phyloP scores from a whole-genome alignment of 352 stramenopile species.

The Plasmopara muralis region DNA sequence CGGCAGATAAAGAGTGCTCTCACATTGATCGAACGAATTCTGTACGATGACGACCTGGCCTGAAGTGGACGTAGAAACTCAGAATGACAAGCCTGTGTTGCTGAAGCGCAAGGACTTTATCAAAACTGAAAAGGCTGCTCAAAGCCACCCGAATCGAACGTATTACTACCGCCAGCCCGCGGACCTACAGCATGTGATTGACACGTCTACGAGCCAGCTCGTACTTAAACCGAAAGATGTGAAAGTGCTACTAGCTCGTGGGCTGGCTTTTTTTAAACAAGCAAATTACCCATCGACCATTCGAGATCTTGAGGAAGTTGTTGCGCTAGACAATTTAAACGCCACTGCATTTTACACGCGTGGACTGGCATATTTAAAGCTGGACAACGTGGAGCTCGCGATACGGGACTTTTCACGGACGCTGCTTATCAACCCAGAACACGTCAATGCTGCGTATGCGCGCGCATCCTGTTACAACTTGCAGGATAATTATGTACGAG shows the following conservation, averaged over 20 bases:
- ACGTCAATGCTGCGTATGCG: constrained; percentile 85
- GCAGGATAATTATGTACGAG: constrained; percentile 73
- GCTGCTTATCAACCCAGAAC: constrained; percentile 73
- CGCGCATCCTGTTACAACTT: constrained; percentile 83
- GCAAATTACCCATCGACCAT: constrained; percentile 43
- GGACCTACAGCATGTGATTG: constrained; percentile 71
- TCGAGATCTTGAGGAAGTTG: constrained; percentile 44
- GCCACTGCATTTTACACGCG: constrained; percentile 61
- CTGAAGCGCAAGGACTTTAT: constrained; percentile 82
- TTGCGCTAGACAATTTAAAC: constrained; percentile 41
- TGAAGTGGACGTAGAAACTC: constrained; percentile 25
- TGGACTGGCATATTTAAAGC: constrained; percentile 60
- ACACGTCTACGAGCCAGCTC: constrained; percentile 64
- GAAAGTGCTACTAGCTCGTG: constrained; percentile 67
- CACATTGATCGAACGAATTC: constrained; percentile 7
- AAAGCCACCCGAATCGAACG: constrained; percentile 58
- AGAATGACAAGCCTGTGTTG: constrained; percentile 25
- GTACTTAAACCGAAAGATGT: constrained; percentile 45
- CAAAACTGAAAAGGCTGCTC: constrained; percentile 49
- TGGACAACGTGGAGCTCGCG: constrained; percentile 61
- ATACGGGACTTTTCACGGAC: constrained; percentile 75
- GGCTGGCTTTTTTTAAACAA: constrained; percentile 77
- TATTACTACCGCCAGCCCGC: constrained; percentile 73
- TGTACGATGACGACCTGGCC: constrained; percentile 30
- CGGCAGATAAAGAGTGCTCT: not conserved